A percentile compares a stretch with the other conserved stretches of the same genome.
Evolutionary conservation across 2,329 filamentous ascomycete species (phyloP).

Genomic region (Cladorrhinum sp.): DNA sequence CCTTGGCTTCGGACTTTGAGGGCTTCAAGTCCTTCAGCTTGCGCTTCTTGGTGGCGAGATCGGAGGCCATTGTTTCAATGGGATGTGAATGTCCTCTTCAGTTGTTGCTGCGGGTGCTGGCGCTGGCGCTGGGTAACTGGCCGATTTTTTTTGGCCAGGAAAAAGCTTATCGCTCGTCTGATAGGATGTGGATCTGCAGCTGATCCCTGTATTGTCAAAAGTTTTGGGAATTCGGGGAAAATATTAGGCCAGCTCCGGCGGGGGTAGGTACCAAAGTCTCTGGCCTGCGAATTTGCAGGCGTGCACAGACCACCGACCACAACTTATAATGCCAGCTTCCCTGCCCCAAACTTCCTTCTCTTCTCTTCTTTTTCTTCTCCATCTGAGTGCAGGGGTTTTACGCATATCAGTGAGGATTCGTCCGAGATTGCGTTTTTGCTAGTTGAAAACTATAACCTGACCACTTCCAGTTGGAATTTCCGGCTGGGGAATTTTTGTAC

Average conservation of each 20-base stretch:
- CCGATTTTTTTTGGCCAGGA: slow-evolving; percentile 9
- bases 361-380: slow-evolving; percentile 43
- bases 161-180: slow-evolving; percentile 5
- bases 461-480: slow-evolving; percentile 68
- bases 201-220: slow-evolving; percentile 1
- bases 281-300: not conserved
- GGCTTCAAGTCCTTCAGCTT: slow-evolving; percentile 34
- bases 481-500: slow-evolving; percentile 77
- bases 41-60: slow-evolving; percentile 34
- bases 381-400: slow-evolving; percentile 75
- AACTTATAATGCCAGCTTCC: slow-evolving; percentile 8
- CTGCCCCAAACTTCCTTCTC: slow-evolving; percentile 11
- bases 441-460: slow-evolving; percentile 84
- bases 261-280: not conserved
- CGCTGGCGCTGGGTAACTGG: not conserved
- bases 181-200: not conserved
- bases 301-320: slow-evolving; percentile 23
- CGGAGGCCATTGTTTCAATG: slow-evolving; percentile 30
- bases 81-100: not conserved
- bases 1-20: slow-evolving; percentile 21
- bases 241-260: not conserved
- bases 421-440: slow-evolving; percentile 87
- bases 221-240: not conserved
- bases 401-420: slow-evolving; percentile 82
- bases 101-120: slow-evolving; percentile 2